Conservation (phyloP, 345 rosid species). For the Boechera retrofracta region DNA sequence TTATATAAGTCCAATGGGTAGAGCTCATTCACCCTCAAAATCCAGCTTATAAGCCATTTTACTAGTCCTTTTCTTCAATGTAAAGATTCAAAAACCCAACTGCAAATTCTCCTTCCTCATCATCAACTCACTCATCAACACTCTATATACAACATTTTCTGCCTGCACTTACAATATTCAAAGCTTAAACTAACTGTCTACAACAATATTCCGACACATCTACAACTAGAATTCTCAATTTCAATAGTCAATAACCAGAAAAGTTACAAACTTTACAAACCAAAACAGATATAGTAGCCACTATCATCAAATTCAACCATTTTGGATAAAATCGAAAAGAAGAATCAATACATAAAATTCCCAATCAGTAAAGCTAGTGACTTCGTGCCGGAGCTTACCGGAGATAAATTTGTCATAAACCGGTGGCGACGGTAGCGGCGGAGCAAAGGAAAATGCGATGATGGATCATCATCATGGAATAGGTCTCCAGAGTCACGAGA, state of each 20-base stretch:
- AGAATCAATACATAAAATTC: too few relatives aligned
- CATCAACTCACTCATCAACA: not conserved
- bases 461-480: not conserved
- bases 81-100: not conserved
- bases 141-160: not conserved
- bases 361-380: too few relatives aligned
- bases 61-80: not conserved
- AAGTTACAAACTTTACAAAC: not conserved
- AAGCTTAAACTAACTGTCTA: not conserved
- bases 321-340: too few relatives aligned
- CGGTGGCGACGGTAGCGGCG: constrained; percentile 9
- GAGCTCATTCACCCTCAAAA: not conserved
- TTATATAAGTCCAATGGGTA: not conserved
- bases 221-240: not conserved
- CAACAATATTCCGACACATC: not conserved
- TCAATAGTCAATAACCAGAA: not conserved
- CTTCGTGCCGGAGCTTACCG: too few relatives aligned
- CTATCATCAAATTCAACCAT: not conserved
- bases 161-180: not conserved
- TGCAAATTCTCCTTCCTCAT: not conserved
- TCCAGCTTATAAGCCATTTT: not conserved
- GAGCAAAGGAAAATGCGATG: constrained; percentile 12
- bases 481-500: constrained; percentile 34
- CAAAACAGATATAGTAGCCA: not conserved
- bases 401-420: not conserved